A percentile compares a stretch with the other conserved stretches of the same genome.
Conservation (phyloP, 2,329 filamentous ascomycete species). For the Hymenoscyphus repandus region DNA sequence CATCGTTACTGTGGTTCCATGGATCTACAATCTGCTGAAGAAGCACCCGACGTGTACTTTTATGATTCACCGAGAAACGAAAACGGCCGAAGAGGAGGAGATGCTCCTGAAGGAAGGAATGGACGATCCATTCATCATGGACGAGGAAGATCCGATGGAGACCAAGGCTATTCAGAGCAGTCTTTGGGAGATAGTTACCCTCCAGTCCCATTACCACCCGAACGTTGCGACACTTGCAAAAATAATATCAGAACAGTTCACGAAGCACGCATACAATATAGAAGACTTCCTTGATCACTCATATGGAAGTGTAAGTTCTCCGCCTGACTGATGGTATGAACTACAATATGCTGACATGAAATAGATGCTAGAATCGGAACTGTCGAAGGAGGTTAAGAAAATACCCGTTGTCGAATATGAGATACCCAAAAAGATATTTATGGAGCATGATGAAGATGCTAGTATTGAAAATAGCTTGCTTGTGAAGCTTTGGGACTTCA, state of each 20-base stretch:
- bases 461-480: slow-evolving; percentile 49
- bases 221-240: slow-evolving; percentile 92
- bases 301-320: slow-evolving; percentile 67
- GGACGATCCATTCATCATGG: slow-evolving; percentile 69
- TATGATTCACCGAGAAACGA: slow-evolving; percentile 80
- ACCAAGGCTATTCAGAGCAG: slow-evolving; percentile 87
- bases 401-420: slow-evolving; percentile 86
- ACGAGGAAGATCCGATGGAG: slow-evolving; percentile 76
- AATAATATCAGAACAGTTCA: slow-evolving; percentile 95
- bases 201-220: slow-evolving; percentile 92
- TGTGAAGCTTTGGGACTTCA: slow-evolving; percentile 58
- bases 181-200: slow-evolving; percentile 88
- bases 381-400: slow-evolving; percentile 79
- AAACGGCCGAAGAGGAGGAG: slow-evolving; percentile 51
- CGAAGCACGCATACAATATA: slow-evolving; percentile 89
- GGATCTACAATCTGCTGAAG: slow-evolving; percentile 92
- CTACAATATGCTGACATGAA: background rate
- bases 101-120: slow-evolving; percentile 55
- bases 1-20: slow-evolving; percentile 83
- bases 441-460: slow-evolving; percentile 41
- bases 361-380: slow-evolving; percentile 77
- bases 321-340: background rate
- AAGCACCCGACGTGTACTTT: slow-evolving; percentile 87
- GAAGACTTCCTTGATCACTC: slow-evolving; percentile 97
- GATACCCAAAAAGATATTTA: slow-evolving; percentile 56